These are phyloP conservation scores for Leptomonas pyrrhocoris DNA, from an alignment of 208 protist species.

Conservation along the genomic window DNA sequence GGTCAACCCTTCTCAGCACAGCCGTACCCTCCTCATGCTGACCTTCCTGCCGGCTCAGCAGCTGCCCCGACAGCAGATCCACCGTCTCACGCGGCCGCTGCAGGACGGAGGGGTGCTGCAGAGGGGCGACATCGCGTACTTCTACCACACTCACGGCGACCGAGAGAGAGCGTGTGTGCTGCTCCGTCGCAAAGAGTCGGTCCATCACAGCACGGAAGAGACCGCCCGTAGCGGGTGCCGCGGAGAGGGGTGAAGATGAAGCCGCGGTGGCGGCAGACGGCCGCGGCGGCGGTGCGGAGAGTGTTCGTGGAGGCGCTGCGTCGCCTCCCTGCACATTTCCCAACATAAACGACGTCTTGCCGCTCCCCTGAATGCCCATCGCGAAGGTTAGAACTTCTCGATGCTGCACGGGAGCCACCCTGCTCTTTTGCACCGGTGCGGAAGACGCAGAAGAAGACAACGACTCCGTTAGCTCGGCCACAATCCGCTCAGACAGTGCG, in stretches of 20 bases:
- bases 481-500: constrained; percentile 23
- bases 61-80: constrained; percentile 34
- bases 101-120: constrained; percentile 31
- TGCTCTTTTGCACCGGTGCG: background rate
- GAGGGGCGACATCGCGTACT: constrained; percentile 31
- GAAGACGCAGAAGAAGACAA: background rate
- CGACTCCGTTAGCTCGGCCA: background rate
- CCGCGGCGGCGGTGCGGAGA: background rate
- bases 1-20: background rate
- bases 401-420: background rate
- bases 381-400: constrained; percentile 33
- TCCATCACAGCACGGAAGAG: constrained; percentile 29
- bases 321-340: constrained; percentile 1
- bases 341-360: constrained; percentile 28
- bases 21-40: background rate
- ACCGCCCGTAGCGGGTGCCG: background rate
- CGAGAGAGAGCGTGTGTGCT: background rate
- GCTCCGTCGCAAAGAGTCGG: constrained; percentile 17
- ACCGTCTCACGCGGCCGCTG: constrained; percentile 31
- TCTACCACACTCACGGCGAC: constrained; percentile 38
- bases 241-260: background rate
- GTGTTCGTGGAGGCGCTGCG: background rate
- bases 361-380: constrained; percentile 16
- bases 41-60: constrained; percentile 5
- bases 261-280: background rate